phyloP scores from a whole-genome alignment of 2,329 filamentous ascomycete genomes.

The Alternaria atra region DNA sequence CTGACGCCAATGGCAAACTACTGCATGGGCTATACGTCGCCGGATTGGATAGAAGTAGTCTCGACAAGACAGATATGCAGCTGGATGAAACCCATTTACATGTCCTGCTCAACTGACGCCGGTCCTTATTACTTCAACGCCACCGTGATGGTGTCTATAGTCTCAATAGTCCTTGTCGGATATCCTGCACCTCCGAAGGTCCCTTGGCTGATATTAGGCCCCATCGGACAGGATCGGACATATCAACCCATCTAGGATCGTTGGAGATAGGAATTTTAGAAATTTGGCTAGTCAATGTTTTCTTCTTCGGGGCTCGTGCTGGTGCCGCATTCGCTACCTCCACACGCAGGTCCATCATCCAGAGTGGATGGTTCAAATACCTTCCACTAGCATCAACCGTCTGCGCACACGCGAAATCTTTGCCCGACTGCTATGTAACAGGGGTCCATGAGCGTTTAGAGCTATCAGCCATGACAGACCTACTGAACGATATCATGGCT shows the following conservation, averaged over 20 bases:
- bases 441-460: too few species aligned
- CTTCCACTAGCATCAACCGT: not conserved
- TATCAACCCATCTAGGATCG: not conserved
- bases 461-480: too few species aligned
- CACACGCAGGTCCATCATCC: not conserved
- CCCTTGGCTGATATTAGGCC: accelerated
- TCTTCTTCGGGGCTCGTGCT: not conserved
- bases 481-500: too few species aligned
- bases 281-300: not conserved
- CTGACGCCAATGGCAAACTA: too few species aligned
- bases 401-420: too few species aligned
- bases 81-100: not conserved
- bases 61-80: too few species aligned
- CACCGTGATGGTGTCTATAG: not conserved
- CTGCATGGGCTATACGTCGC: too few species aligned
- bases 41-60: too few species aligned
- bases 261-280: not conserved
- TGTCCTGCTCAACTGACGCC: not conserved
- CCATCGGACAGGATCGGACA: too few species aligned
- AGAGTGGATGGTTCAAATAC: not conserved
- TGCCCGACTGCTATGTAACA: too few species aligned
- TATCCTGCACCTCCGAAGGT: not conserved
- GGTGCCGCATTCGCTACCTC: not conserved
- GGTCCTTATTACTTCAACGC: too few species aligned
- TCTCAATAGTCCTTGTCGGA: not conserved